Evolutionary conservation across 1,284 basidiomycete species (phyloP).

Genomic region (Rhizopogon parksii): DNA sequence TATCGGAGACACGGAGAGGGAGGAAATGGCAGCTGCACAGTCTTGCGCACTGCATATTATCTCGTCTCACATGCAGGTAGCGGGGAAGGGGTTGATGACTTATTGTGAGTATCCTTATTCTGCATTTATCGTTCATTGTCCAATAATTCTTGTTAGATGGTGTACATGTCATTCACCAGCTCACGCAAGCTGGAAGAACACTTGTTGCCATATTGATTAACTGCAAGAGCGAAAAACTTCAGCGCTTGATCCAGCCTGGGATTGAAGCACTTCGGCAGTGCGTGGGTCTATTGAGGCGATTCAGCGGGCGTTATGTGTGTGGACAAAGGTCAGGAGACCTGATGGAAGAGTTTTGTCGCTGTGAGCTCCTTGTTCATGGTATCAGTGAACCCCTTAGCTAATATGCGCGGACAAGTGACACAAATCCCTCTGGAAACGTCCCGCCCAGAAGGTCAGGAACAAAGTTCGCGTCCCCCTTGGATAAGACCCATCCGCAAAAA

Average conservation of each 20-base stretch:
- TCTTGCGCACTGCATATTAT: slow-evolving; percentile 74
- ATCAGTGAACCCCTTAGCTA: slow-evolving; percentile 6
- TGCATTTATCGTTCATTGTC: slow-evolving; percentile 7
- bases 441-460: slow-evolving; percentile 46
- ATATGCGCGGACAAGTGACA: slow-evolving; percentile 51
- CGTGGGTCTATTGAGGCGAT: slow-evolving; percentile 71
- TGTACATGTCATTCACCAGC: slow-evolving; percentile 88
- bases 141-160: slow-evolving; percentile 50
- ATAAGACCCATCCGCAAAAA: slow-evolving; percentile 80
- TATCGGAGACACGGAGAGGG: slow-evolving; percentile 56
- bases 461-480: slow-evolving; percentile 68
- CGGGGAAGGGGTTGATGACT: slow-evolving; percentile 85
- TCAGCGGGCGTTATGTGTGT: slow-evolving; percentile 79
- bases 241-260: slow-evolving; percentile 70
- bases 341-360: slow-evolving; percentile 86
- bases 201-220: slow-evolving; percentile 79
- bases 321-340: slow-evolving; percentile 83
- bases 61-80: slow-evolving; percentile 74
- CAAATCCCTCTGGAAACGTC: slow-evolving; percentile 75
- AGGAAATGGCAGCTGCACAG: slow-evolving; percentile 65
- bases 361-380: slow-evolving; percentile 42
- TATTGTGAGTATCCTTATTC: slow-evolving; percentile 60
- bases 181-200: slow-evolving; percentile 88
- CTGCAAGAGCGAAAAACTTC: slow-evolving; percentile 60
- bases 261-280: slow-evolving; percentile 81